These are phyloP conservation scores for Fusarium chlamydosporum DNA, from an alignment of 2,329 filamentous ascomycete genomes.

Conservation along the genomic window DNA sequence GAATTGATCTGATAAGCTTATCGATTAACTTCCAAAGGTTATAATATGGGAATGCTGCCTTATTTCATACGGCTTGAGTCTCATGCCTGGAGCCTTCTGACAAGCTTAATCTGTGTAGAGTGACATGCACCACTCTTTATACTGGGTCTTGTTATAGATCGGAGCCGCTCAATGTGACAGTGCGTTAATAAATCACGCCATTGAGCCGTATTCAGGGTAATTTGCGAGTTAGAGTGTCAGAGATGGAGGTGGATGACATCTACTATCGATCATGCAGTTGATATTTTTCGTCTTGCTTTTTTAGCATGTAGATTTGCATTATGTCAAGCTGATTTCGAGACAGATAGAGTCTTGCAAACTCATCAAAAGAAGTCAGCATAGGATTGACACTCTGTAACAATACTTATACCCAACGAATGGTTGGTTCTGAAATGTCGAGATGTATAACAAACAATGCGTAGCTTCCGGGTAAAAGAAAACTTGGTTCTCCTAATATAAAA, in stretches of 20 bases:
- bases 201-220: neutral
- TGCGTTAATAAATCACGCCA: neutral
- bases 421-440: no score
- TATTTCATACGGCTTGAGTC: neutral
- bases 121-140: neutral
- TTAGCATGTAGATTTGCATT: neutral
- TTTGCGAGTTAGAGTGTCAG: neutral
- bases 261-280: neutral
- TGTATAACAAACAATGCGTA: no score
- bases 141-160: neutral
- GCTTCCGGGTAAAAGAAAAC: no score
- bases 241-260: neutral
- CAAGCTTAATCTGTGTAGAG: neutral
- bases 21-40: slow-evolving; percentile 1
- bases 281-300: neutral
- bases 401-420: no score
- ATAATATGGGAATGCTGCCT: neutral
- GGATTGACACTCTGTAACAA: no score
- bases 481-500: no score
- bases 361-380: no score
- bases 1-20: neutral
- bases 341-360: no score
- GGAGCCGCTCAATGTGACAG: neutral
- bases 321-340: no score
- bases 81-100: neutral